Evolutionary conservation across 257 asterid genomes (phyloP).

Genomic region (Rauvolfia tetraphylla): DNA sequence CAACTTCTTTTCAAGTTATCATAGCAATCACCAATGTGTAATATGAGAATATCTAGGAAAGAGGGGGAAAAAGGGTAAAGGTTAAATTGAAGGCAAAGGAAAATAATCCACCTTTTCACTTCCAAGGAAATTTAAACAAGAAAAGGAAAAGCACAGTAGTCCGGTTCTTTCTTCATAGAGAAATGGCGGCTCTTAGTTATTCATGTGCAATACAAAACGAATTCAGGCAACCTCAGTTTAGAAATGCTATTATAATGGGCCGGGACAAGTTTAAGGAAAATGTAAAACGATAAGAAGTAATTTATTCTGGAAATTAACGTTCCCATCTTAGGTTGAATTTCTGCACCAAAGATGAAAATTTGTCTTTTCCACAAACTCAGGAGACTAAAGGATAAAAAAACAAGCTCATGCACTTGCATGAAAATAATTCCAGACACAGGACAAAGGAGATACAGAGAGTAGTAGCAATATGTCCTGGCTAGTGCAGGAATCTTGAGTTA

Average conservation of each 20-base stretch:
- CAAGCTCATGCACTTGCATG: not conserved
- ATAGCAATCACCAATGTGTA: not conserved
- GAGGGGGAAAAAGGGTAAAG: not conserved
- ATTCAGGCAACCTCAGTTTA: not conserved
- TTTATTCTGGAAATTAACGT: not conserved
- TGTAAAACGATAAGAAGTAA: not conserved
- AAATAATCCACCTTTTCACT: too few relatives aligned
- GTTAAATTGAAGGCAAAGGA: not conserved
- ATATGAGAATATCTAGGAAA: not conserved
- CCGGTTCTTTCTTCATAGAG: too few relatives aligned
- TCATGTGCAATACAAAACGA: not conserved
- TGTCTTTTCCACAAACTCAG: too few relatives aligned
- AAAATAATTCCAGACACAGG: not conserved
- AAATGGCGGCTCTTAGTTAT: too few relatives aligned
- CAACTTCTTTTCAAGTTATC: not conserved
- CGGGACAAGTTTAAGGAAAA: not conserved
- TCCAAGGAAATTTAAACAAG: too few relatives aligned
- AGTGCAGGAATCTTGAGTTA: too few relatives aligned
- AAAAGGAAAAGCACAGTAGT: too few relatives aligned
- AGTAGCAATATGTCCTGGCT: too few relatives aligned
- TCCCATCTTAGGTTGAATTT: not conserved
- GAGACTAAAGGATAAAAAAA: too few relatives aligned
- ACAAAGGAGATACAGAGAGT: not conserved
- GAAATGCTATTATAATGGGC: not conserved
- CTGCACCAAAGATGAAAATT: not conserved